Evolutionary conservation across 768 basidiomycete species (phyloP).

Genomic region (Lactarius tabidus): DNA sequence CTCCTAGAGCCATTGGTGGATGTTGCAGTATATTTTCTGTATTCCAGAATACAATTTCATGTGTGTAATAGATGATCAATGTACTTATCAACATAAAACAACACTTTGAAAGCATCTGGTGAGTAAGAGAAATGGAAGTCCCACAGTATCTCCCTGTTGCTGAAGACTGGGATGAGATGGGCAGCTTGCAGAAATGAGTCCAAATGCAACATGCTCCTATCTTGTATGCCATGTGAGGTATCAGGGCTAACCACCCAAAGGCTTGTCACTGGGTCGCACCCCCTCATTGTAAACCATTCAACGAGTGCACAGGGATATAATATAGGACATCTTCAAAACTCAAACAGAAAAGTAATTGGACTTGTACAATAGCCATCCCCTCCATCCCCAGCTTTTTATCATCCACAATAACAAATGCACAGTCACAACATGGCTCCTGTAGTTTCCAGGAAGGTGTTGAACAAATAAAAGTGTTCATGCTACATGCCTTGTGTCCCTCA

Average conservation of each 20-base stretch:
- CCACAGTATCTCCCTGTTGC: not conserved
- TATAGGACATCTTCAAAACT: not conserved
- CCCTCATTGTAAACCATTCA: not conserved
- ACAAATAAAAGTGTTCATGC: not conserved
- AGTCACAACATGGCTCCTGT: not conserved
- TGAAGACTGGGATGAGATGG: not conserved
- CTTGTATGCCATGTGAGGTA: not conserved
- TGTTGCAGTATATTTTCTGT: too few relatives aligned
- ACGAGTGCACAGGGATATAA: not conserved
- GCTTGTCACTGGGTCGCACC: not conserved
- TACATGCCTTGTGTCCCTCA: not conserved
- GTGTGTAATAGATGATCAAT: slow-evolving; percentile 31
- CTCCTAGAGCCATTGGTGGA: too few relatives aligned
- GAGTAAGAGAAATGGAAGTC: slow-evolving; percentile 17
- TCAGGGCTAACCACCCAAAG: not conserved
- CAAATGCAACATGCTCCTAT: not conserved
- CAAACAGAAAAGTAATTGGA: not conserved
- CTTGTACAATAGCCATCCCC: not conserved
- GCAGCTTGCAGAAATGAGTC: not conserved
- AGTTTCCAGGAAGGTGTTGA: not conserved
- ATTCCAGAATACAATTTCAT: not conserved
- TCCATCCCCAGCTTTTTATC: not conserved
- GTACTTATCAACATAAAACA: slow-evolving; percentile 32
- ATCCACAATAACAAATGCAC: not conserved
- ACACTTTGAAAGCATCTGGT: slow-evolving; percentile 28